These are phyloP conservation scores for Fusarium sp. DNA, from an alignment of 2,329 filamentous ascomycete species.

Conservation along the genomic window DNA sequence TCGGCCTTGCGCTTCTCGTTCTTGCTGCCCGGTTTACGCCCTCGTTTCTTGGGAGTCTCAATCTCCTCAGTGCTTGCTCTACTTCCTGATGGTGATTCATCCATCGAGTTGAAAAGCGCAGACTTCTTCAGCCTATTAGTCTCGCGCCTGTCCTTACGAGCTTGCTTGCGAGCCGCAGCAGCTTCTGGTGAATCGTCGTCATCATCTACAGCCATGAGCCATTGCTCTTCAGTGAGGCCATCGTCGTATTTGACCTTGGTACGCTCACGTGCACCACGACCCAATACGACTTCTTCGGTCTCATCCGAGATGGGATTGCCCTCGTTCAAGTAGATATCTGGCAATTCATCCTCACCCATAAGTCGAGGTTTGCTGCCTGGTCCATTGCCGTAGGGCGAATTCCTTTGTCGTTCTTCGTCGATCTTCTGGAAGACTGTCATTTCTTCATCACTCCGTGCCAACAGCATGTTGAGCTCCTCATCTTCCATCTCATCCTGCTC, in stretches of 20 bases:
- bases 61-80: constrained; percentile 86
- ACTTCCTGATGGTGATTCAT: constrained; percentile 83
- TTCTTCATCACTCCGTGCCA: constrained; percentile 89
- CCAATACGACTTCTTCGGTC: constrained; percentile 78
- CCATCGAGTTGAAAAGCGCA: constrained; percentile 55
- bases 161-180: constrained; percentile 90
- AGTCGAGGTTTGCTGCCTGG: constrained; percentile 79
- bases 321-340: constrained; percentile 93
- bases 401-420: constrained; percentile 78
- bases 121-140: constrained; percentile 78
- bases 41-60: constrained; percentile 83
- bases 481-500: constrained; percentile 99
- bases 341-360: constrained; percentile 88
- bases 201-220: constrained; percentile 97
- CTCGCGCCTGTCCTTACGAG: constrained; percentile 83
- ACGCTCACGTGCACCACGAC: constrained; percentile 93
- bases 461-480: constrained; percentile 94
- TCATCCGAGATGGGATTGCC: constrained; percentile 85
- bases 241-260: constrained; percentile 97
- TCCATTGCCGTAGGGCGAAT: constrained; percentile 77
- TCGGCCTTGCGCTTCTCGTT: constrained; percentile 91
- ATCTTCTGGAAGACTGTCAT: constrained; percentile 83
- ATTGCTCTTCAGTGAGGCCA: constrained; percentile 97
- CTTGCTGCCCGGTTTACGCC: constrained; percentile 80
- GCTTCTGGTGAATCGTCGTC: constrained; percentile 95